Evolutionary conservation across 2,329 filamentous ascomycete species (phyloP), one percentile per base, ranked within the genome.

Genomic region (Ceratocystiopsis minuta): DNA sequence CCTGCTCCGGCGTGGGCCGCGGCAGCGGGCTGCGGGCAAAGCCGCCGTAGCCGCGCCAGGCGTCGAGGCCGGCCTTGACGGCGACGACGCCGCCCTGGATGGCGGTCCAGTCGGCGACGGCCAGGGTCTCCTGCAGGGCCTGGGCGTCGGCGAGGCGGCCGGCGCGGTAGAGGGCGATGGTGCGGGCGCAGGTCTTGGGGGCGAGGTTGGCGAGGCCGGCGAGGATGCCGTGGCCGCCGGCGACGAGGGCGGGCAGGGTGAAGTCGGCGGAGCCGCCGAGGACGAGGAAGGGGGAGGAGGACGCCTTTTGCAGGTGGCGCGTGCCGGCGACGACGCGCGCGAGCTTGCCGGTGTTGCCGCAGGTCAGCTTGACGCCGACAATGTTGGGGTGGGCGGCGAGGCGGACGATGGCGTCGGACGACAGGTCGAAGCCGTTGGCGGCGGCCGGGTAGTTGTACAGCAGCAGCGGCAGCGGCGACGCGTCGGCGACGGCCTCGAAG

Each of bases 241-340:
- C 78, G 32, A 78, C 65, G 34, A 84, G 56, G 0, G 76, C 76
- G 53, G 80, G 78, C 37, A 84, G 62, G 3, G 75, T 70, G 57
- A 84, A 83, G 58, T 85, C 80, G 39, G 78, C 76, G 2, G 76
- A 80, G 41, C 80, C 80, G 18, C 77, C 79, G 52, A 84, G 69
- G 48, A 78, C 78, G 53, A 82, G 62, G 59, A 84, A 85, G 14
- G 51, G 44, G 2, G 58, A 51, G 42, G 24, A 31, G 6, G 24
- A 31, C 24, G 53, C 46, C 43, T 60, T 70, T 4, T 7, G 4
- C 4, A 20, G 20, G 20, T 7, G 20, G 20, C 67, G 68, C 16
- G 72, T 69, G 12, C 70, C 70, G 20, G 75, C 70, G 36, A 58
- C 75, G 47, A 71, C 70, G 54, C 63, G 76, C 43, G 76, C 80